phyloP scores from a whole-genome alignment of 306 rosid genomes.

The Begonia loranthoides region DNA sequence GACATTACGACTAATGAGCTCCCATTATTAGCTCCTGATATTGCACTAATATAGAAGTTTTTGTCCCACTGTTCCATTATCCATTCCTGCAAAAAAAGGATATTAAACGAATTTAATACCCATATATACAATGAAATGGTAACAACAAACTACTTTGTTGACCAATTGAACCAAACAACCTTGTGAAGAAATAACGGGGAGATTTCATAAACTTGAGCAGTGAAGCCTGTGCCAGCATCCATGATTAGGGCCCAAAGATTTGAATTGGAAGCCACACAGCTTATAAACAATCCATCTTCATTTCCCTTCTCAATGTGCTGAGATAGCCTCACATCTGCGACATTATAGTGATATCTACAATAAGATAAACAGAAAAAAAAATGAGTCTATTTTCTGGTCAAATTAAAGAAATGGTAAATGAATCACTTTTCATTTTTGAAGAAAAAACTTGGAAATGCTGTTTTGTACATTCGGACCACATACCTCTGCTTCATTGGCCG shows the following conservation, averaged over 20 bases:
- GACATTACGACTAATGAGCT: slow-evolving; percentile 85
- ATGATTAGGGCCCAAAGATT: slow-evolving; percentile 86
- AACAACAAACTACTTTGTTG: neutral
- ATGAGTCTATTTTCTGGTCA: neutral
- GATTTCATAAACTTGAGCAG: slow-evolving; percentile 68
- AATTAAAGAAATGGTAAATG: neutral
- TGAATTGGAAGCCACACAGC: slow-evolving; percentile 59
- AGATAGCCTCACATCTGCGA: slow-evolving; percentile 59
- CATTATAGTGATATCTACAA: slow-evolving; percentile 83
- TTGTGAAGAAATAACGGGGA: slow-evolving; percentile 66
- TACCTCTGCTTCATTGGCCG: slow-evolving; percentile 93
- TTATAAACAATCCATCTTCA: slow-evolving; percentile 75
- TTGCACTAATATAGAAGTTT: slow-evolving; percentile 56
- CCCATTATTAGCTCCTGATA: slow-evolving; percentile 69
- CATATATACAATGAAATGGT: no score
- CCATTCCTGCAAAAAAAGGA: slow-evolving; percentile 50
- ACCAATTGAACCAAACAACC: slow-evolving; percentile 22
- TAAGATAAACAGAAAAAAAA: slow-evolving; percentile 2
- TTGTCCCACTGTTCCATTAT: slow-evolving; percentile 87
- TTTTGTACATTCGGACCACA: slow-evolving; percentile 1
- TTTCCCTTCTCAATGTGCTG: slow-evolving; percentile 88
- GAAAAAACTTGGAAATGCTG: neutral
- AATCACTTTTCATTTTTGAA: no score
- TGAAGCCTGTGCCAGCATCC: slow-evolving; percentile 94
- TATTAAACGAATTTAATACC: neutral